Conservation (phyloP, 2,329 filamentous ascomycete species). For the Colletotrichum tofieldiae region DNA sequence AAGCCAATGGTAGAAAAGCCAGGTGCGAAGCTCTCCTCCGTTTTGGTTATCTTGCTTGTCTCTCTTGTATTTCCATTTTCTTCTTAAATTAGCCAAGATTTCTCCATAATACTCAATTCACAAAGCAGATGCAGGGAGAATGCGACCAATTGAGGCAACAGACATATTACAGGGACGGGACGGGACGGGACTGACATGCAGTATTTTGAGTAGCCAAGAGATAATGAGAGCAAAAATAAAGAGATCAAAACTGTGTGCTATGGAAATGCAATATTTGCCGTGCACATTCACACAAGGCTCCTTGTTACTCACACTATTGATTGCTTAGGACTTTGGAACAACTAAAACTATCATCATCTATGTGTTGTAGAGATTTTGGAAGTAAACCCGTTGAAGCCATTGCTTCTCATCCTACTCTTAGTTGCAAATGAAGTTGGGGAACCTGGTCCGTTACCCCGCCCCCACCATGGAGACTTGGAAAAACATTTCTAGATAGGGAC, state of each 20-base stretch:
- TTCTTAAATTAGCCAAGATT: not conserved
- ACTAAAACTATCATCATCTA: no score
- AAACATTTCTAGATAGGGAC: constrained; percentile 36
- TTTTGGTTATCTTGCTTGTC: not conserved
- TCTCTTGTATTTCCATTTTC: not conserved
- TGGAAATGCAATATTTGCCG: not conserved
- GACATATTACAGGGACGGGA: no score
- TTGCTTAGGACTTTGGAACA: not conserved
- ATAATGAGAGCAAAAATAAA: not conserved
- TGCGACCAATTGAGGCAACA: no score
- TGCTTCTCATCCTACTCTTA: not conserved
- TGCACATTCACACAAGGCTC: not conserved
- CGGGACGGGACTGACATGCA: not conserved
- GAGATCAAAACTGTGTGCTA: not conserved
- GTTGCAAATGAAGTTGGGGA: constrained; percentile 18
- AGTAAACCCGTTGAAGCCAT: not conserved
- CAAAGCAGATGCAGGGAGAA: no score
- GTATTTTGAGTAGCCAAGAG: not conserved
- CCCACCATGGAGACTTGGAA: constrained; percentile 40
- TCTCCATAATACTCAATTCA: not conserved
- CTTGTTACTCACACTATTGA: not conserved
- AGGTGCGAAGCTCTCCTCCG: not conserved
- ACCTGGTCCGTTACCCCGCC: constrained; percentile 39
- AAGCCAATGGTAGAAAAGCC: not conserved
- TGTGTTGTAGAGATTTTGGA: not conserved